phyloP scores from a whole-genome alignment of 495 filamentous ascomycete genomes.

The Aspergillus egyptiacus region DNA sequence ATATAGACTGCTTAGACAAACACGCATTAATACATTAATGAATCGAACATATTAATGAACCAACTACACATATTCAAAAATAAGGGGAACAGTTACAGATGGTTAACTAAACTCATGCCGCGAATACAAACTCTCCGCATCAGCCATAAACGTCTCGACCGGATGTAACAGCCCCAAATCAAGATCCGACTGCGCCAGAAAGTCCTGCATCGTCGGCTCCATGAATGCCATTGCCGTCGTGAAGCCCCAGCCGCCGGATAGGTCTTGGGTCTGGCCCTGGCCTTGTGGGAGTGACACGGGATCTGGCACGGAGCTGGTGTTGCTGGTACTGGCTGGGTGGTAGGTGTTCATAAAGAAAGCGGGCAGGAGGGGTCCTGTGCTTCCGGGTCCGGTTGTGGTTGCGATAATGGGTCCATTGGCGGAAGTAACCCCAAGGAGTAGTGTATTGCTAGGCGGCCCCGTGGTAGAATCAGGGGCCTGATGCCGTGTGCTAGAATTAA shows the following conservation, averaged over 20 bases:
- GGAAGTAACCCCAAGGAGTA: too few relatives aligned
- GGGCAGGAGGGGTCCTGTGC: too few relatives aligned
- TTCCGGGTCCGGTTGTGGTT: too few relatives aligned
- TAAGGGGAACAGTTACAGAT: too few relatives aligned
- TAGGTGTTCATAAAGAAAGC: too few relatives aligned
- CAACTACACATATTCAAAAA: not conserved
- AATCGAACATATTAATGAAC: too few relatives aligned
- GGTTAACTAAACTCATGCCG: conserved; percentile 25
- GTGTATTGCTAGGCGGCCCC: too few relatives aligned
- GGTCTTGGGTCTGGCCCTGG: not conserved
- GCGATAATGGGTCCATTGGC: too few relatives aligned
- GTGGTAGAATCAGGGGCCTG: not conserved
- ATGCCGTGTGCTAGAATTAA: not conserved
- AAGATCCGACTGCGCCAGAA: conserved; percentile 40
- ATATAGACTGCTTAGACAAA: not conserved
- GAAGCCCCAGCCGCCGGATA: conserved; percentile 23
- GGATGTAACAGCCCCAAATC: conserved; percentile 37
- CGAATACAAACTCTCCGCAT: conserved; percentile 36
- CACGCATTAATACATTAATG: too few relatives aligned
- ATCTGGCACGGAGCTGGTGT: not conserved
- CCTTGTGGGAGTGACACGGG: too few relatives aligned
- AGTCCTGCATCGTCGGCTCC: conserved; percentile 44
- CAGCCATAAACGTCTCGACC: conserved; percentile 38
- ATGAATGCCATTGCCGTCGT: conserved; percentile 42
- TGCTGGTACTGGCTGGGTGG: too few relatives aligned